These are phyloP conservation scores for Phanerodontia chrysosporium DNA, from an alignment of 768 basidiomycete species.

Conservation along the genomic window DNA sequence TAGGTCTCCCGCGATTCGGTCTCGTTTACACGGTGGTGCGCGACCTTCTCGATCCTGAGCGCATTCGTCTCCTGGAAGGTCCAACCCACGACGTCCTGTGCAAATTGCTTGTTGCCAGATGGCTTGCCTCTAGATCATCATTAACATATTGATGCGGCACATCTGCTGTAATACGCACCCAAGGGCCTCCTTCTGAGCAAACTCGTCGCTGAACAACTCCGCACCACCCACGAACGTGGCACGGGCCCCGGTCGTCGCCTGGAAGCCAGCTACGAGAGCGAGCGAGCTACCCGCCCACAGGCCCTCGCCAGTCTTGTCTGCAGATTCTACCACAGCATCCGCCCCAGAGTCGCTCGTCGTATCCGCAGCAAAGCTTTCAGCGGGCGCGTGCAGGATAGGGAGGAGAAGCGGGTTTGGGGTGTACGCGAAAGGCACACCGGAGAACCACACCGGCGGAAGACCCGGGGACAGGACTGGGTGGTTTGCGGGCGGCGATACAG, in stretches of 20 bases:
- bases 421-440: conserved; percentile 62
- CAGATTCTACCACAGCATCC: conserved; percentile 62
- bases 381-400: conserved; percentile 75
- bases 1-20: conserved; percentile 67
- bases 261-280: conserved; percentile 84
- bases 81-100: conserved; percentile 77
- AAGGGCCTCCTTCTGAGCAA: conserved; percentile 56
- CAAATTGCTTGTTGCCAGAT: conserved; percentile 75
- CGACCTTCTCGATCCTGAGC: conserved; percentile 68
- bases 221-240: conserved; percentile 79
- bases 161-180: no score
- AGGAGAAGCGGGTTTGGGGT: conserved; percentile 74
- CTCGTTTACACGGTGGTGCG: conserved; percentile 68
- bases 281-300: conserved; percentile 79
- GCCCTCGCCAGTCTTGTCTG: conserved; percentile 73
- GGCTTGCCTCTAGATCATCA: conserved; percentile 42
- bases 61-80: conserved; percentile 85
- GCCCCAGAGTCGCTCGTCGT: conserved; percentile 51
- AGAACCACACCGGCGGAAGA: conserved; percentile 67
- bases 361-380: conserved; percentile 74
- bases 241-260: conserved; percentile 72
- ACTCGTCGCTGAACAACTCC: conserved; percentile 76
- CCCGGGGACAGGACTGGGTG: conserved; percentile 43
- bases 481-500: conserved; percentile 48
- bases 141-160: no score